These are phyloP conservation scores for Aureobasidium leucospermi DNA, from an alignment of 2,329 filamentous ascomycete genomes.

Conservation along the genomic window DNA sequence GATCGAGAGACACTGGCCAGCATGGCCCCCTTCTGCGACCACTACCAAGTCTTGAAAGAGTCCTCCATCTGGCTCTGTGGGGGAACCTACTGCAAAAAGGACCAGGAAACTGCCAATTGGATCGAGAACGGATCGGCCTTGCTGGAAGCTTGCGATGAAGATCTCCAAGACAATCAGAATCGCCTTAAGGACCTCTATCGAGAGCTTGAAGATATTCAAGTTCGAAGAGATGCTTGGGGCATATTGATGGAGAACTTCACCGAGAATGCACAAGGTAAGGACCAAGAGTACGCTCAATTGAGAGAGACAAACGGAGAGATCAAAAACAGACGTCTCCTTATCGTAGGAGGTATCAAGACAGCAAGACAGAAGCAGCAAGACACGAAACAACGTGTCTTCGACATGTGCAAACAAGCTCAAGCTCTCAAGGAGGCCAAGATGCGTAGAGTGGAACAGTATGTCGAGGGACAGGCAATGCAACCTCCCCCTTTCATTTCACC, in stretches of 20 bases:
- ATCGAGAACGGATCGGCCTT: neutral
- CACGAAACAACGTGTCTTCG: neutral
- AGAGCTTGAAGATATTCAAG: neutral
- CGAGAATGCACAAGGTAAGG: neutral
- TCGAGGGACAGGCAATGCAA: neutral
- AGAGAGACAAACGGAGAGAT: neutral
- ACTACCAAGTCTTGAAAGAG: neutral
- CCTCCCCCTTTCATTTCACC: neutral
- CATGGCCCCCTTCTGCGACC: neutral
- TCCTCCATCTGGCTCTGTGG: neutral
- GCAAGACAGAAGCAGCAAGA: neutral
- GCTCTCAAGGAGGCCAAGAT: neutral
- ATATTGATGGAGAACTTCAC: neutral
- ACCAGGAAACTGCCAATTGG: neutral
- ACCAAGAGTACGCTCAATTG: neutral
- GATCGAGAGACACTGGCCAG: neutral
- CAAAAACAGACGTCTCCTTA: neutral
- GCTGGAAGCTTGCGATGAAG: neutral
- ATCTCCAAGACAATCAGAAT: neutral
- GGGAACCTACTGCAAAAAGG: conserved; percentile 7
- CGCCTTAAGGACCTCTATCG: neutral
- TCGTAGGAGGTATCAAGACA: neutral
- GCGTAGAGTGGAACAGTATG: neutral
- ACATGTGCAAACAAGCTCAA: neutral
- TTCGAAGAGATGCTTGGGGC: neutral